Percentiles rank a stretch among this genome's conserved stretches.
Evolutionary conservation across 306 rosid species (phyloP).

Genomic region (Cucumis cinereus): DNA sequence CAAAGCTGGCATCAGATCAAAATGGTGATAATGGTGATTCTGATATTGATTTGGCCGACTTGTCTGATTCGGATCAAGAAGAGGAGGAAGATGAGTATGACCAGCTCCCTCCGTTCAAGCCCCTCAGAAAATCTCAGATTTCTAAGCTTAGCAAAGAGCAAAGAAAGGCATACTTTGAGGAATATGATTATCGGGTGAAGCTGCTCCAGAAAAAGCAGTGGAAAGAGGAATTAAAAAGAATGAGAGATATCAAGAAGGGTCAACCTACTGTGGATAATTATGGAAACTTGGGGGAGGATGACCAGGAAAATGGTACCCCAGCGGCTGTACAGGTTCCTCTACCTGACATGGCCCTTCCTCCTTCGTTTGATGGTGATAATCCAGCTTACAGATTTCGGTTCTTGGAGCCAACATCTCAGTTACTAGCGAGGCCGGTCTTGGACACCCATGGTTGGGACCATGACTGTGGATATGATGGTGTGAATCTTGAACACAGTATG

Average conservation of each 20-base stretch:
- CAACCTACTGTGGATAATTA: conserved; percentile 28
- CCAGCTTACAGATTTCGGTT: conserved; percentile 90
- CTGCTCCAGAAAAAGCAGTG: conserved; percentile 89
- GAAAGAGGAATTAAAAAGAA: conserved; percentile 91
- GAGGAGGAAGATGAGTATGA: conserved; percentile 90
- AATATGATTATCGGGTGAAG: conserved; percentile 92
- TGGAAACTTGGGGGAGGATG: conserved; percentile 60
- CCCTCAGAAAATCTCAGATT: conserved; percentile 77
- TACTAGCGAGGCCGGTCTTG: conserved; percentile 83
- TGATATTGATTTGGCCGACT: conserved; percentile 73
- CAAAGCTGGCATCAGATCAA: conserved; percentile 81
- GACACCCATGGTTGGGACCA: conserved; percentile 99
- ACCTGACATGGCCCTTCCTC: conserved; percentile 92
- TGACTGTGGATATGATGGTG: conserved; percentile 96
- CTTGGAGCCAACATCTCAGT: conserved; percentile 92
- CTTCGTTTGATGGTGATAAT: conserved; percentile 84
- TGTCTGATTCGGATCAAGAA: conserved; percentile 79
- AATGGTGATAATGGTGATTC: conserved; percentile 91
- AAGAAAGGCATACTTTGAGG: conserved; percentile 75
- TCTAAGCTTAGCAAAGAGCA: conserved; percentile 78
- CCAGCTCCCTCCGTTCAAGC: conserved; percentile 93
- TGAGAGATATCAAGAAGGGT: conserved; percentile 77
- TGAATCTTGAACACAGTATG: conserved; percentile 64
- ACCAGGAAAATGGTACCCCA: conserved; percentile 64
- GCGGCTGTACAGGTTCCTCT: conserved; percentile 94